These are phyloP conservation scores for Heteromeles arbutifolia DNA, from an alignment of 306 rosid species.

Conservation along the genomic window DNA sequence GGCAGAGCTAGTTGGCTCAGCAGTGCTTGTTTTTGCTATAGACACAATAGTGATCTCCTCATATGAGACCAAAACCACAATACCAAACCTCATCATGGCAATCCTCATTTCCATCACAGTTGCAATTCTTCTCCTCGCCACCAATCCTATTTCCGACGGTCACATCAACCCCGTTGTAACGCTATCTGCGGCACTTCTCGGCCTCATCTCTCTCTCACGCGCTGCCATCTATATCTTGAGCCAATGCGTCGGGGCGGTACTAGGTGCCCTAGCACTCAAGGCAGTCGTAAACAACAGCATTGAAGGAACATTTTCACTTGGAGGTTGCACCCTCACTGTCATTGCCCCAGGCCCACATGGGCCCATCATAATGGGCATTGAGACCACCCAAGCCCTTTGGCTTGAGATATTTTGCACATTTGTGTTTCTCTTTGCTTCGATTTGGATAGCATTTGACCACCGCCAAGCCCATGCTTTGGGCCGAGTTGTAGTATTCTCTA, in stretches of 20 bases:
- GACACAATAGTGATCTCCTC: conserved; percentile 38
- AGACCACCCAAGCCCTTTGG: conserved; percentile 25
- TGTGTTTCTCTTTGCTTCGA: conserved; percentile 30
- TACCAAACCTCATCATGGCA: conserved; percentile 29
- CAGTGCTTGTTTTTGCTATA: conserved; percentile 28
- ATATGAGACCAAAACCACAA: conserved; percentile 16
- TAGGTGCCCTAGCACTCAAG: conserved; percentile 41
- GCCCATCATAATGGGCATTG: conserved; percentile 15
- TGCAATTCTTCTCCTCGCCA: conserved; percentile 22
- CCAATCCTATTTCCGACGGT: conserved; percentile 32
- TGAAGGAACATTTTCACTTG: conserved; percentile 26
- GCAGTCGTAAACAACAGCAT: conserved; percentile 24
- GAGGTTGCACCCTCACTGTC: conserved; percentile 39
- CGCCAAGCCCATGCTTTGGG: conserved; percentile 26
- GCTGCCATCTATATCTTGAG: conserved; percentile 32
- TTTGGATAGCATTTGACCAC: conserved; percentile 38
- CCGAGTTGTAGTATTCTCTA: conserved; percentile 5
- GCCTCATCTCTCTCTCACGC: conserved; percentile 31
- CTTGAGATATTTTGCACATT: conserved; percentile 29
- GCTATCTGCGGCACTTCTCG: conserved; percentile 15
- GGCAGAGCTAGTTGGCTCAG: conserved; percentile 32
- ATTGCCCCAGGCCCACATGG: conserved; percentile 30
- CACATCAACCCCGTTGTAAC: conserved; percentile 34
- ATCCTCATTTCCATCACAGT: conserved; percentile 17
- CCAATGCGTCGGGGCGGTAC: conserved; percentile 22